These are phyloP conservation scores for Paraglomus occultum DNA, from an alignment of 192 early-diverging fungal genomes.

Conservation along the genomic window DNA sequence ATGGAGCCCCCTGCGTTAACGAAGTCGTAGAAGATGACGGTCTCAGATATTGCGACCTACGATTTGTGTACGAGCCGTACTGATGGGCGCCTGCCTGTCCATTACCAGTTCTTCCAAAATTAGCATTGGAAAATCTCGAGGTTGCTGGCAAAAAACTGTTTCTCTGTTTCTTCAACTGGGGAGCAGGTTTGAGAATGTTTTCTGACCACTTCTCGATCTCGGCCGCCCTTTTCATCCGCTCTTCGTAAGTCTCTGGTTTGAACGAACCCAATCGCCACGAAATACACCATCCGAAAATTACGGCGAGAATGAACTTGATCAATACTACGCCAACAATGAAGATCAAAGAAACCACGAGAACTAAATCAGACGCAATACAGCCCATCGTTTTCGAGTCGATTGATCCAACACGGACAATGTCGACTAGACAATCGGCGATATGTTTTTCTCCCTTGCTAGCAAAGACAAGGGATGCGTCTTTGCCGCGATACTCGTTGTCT, in stretches of 20 bases:
- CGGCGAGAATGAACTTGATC: conserved; percentile 72
- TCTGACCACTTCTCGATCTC: conserved; percentile 79
- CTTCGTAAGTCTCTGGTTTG: conserved; percentile 59
- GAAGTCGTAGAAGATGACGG: not conserved
- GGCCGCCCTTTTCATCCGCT: conserved; percentile 62
- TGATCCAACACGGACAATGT: conserved; percentile 70
- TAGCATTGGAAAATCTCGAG: not conserved
- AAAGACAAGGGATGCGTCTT: conserved; percentile 44
- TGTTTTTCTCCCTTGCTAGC: not conserved
- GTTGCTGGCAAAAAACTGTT: not conserved
- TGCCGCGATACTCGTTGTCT: conserved; percentile 36
- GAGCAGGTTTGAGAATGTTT: conserved; percentile 41
- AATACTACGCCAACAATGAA: conserved; percentile 64
- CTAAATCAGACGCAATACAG: conserved; percentile 75
- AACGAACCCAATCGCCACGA: conserved; percentile 75
- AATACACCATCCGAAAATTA: conserved; percentile 82
- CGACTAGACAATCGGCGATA: conserved; percentile 67
- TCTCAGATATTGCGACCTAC: not conserved
- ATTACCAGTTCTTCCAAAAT: not conserved
- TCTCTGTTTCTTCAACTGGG: not conserved
- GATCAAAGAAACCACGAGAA: conserved; percentile 72
- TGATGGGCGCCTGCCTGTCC: not conserved
- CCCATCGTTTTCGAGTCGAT: conserved; percentile 76
- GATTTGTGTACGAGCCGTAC: not conserved
- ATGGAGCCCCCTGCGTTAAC: not conserved